Evolutionary conservation across 192 early-diverging fungal genomes (phyloP).

Genomic region (Backusella circina): DNA sequence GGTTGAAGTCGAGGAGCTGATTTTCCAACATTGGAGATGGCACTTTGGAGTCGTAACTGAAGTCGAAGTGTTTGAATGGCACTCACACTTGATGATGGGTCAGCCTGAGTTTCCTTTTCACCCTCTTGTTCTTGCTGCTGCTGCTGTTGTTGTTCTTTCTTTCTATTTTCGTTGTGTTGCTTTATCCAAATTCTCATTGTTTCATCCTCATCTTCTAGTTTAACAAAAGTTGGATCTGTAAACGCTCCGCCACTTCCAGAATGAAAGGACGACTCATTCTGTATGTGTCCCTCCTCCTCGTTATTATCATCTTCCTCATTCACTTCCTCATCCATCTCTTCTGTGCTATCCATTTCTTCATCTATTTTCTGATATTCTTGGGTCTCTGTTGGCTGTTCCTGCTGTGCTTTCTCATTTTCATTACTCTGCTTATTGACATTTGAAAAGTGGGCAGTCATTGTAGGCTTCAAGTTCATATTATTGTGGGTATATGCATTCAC

Average conservation of each 20-base stretch:
- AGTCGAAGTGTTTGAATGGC: conserved; percentile 33
- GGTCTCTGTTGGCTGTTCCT: too few relatives aligned
- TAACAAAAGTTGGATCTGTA: neutral
- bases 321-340: neutral
- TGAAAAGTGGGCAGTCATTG: conserved; percentile 24
- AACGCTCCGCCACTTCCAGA: neutral
- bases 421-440: neutral
- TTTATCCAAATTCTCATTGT: neutral
- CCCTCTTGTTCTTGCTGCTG: neutral
- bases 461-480: conserved; percentile 23
- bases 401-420: neutral
- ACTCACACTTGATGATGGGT: conserved; percentile 13
- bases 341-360: neutral
- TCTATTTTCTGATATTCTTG: neutral
- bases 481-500: conserved; percentile 34
- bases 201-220: conserved; percentile 4
- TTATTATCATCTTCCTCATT: neutral
- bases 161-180: neutral
- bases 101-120: neutral
- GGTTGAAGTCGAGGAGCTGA: conserved; percentile 24
- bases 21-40: conserved; percentile 13
- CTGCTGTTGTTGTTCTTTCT: neutral
- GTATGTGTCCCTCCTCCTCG: neutral
- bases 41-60: conserved; percentile 27
- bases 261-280: neutral